Conservation (phyloP, 306 rosid genomes). For the Argentina anserina region DNA sequence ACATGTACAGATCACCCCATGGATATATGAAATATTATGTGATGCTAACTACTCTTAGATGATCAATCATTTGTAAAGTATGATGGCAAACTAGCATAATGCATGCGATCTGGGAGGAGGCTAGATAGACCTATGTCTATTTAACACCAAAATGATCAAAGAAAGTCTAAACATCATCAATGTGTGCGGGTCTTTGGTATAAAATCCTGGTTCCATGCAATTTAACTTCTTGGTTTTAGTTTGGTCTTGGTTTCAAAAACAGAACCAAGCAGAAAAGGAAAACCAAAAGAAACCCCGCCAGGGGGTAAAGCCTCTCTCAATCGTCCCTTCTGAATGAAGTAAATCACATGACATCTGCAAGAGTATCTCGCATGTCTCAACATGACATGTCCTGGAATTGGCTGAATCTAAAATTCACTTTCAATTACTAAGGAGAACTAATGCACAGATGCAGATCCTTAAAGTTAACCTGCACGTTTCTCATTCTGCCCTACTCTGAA, state of each 20-base stretch:
- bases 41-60: neutral
- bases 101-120: neutral
- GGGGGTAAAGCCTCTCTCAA: neutral
- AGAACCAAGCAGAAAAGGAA: neutral
- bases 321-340: neutral
- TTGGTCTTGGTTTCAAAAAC: neutral
- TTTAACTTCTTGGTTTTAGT: neutral
- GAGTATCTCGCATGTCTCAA: neutral
- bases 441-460: constrained; percentile 3
- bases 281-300: neutral
- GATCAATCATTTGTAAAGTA: neutral
- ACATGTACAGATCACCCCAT: neutral
- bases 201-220: neutral
- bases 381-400: neutral
- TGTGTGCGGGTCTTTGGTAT: neutral
- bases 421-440: neutral
- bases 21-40: neutral
- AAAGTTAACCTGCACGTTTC: neutral
- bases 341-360: neutral
- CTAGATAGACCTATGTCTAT: neutral
- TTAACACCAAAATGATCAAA: neutral
- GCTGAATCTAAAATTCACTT: constrained; percentile 3
- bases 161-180: neutral
- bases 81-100: neutral
- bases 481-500: neutral